Evolutionary conservation across 2,329 filamentous ascomycete genomes (phyloP).

Genomic region (Dactylellina leptospora): DNA sequence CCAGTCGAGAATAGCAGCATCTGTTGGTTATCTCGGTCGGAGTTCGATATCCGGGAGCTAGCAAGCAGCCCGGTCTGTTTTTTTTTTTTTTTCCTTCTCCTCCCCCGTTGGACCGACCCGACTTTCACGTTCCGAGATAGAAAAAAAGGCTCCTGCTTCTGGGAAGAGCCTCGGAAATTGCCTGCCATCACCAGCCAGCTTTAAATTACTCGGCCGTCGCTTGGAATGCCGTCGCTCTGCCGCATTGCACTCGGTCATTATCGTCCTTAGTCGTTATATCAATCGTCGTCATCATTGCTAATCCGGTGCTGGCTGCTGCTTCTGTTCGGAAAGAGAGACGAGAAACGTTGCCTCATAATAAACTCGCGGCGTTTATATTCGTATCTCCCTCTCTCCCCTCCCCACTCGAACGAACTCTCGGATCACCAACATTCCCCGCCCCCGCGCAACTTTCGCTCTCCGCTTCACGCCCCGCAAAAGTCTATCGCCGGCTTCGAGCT

Average conservation of each 20-base stretch:
- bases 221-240: conserved; percentile 20
- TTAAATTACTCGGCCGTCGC: conserved; percentile 37
- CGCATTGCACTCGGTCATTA: too few relatives aligned
- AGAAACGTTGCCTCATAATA: too few relatives aligned
- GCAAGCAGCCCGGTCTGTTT: not conserved
- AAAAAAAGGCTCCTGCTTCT: conserved; percentile 18
- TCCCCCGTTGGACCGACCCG: not conserved
- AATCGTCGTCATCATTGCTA: not conserved
- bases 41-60: conserved; percentile 45
- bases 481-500: conserved; percentile 1
- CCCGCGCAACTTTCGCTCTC: not conserved
- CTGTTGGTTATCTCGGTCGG: conserved; percentile 37
- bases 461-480: not conserved
- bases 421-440: not conserved
- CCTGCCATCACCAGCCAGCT: conserved; percentile 23
- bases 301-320: conserved; percentile 3
- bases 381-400: not conserved
- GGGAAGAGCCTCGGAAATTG: conserved; percentile 49
- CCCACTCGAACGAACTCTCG: not conserved
- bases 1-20: conserved; percentile 28
- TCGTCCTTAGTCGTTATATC: too few relatives aligned
- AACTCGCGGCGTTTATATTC: too few relatives aligned
- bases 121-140: conserved; percentile 39
- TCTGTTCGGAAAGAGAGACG: not conserved
- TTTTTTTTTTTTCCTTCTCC: too few relatives aligned